Conservation (phyloP, 148 eudicot species). For the Chenopodium quinoa region DNA sequence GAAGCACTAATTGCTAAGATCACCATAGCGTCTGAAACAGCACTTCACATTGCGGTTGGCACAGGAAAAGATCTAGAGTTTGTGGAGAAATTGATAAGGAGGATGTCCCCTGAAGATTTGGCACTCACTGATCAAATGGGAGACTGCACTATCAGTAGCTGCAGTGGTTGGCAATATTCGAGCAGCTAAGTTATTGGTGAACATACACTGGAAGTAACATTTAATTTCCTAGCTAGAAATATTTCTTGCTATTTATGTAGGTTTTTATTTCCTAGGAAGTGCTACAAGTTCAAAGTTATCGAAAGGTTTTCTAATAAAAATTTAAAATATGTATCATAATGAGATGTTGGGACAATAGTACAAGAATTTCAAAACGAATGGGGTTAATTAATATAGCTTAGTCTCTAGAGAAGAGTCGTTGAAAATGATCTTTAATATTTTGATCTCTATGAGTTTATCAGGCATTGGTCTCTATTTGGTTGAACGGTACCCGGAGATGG, state of each 20-base stretch:
- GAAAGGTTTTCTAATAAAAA: no score
- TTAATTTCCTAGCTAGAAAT: no score
- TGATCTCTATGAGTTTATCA: not conserved
- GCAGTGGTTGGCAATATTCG: conserved; percentile 23
- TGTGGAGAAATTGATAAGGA: conserved; percentile 18
- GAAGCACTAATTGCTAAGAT: conserved; percentile 28
- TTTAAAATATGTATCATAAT: no score
- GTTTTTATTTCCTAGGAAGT: no score
- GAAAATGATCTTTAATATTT: not conserved
- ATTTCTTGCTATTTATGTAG: no score
- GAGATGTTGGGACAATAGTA: no score
- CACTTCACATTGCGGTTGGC: conserved; percentile 29
- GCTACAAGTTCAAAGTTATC: no score
- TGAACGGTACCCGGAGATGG: conserved; percentile 25
- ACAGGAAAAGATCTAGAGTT: conserved; percentile 11
- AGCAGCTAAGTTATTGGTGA: conserved; percentile 27
- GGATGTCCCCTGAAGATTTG: conserved; percentile 28
- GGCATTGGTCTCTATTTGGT: conserved; percentile 27
- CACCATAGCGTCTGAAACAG: conserved; percentile 24
- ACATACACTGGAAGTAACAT: no score
- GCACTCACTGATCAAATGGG: conserved; percentile 28
- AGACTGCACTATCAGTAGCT: conserved; percentile 29
- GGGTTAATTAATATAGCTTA: no score
- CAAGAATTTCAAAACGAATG: no score
- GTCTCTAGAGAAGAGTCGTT: not conserved